Evolutionary conservation across 306 rosid species (phyloP).

Genomic region (Vicia sativa): DNA sequence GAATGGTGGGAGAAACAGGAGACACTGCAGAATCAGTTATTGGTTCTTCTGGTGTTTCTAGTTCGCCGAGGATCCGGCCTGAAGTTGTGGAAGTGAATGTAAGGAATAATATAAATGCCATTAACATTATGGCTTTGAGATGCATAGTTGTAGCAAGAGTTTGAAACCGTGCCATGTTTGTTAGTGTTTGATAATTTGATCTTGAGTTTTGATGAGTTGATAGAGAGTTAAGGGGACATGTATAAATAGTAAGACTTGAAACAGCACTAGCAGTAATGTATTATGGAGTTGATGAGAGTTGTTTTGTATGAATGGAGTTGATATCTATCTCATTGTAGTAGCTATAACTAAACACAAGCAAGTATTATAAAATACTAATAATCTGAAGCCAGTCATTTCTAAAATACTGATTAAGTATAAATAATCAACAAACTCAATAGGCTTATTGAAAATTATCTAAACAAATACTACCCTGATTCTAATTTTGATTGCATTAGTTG

Average conservation of each 20-base stretch:
- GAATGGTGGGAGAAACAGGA: slow-evolving; percentile 38
- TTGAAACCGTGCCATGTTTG: slow-evolving; percentile 43
- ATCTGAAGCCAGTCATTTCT: no score
- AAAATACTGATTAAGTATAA: no score
- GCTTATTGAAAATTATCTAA: no score
- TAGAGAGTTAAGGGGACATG: not conserved
- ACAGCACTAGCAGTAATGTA: no score
- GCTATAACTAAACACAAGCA: slow-evolving; percentile 36
- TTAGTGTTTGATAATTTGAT: not conserved
- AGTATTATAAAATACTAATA: not conserved
- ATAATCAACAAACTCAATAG: no score
- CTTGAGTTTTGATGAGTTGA: slow-evolving; percentile 5
- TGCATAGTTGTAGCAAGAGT: slow-evolving; percentile 2
- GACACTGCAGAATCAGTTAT: slow-evolving; percentile 30
- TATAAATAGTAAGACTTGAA: slow-evolving; percentile 18
- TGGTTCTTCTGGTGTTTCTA: slow-evolving; percentile 33
- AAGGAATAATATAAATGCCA: slow-evolving; percentile 44
- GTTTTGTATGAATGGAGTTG: slow-evolving; percentile 18
- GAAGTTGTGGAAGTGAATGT: slow-evolving; percentile 39
- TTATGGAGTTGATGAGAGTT: slow-evolving; percentile 53
- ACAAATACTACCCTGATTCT: no score
- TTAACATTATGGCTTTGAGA: slow-evolving; percentile 34
- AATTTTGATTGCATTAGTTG: no score
- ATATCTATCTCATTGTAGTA: slow-evolving; percentile 22
- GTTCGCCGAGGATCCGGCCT: slow-evolving; percentile 46